Percentiles rank a stretch among this genome's conserved stretches.
Evolutionary conservation across 345 rosid genomes (phyloP).

Genomic region (Durio zibethinus): DNA sequence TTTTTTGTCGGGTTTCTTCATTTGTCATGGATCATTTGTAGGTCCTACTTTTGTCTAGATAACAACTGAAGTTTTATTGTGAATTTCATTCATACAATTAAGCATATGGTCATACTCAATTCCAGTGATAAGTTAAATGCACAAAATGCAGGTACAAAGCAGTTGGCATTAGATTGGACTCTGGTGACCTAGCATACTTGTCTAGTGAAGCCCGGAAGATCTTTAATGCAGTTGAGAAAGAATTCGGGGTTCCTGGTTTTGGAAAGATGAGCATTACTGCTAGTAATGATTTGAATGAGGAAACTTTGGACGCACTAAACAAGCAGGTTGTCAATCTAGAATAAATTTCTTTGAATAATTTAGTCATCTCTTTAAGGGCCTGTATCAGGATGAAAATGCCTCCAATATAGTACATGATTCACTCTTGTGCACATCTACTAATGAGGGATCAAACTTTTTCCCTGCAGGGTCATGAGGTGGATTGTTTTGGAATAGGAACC

Average conservation of each 20-base stretch:
- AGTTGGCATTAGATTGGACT: slow-evolving; percentile 85
- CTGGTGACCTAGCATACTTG: slow-evolving; percentile 92
- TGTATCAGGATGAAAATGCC: not conserved
- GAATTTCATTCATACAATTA: not conserved
- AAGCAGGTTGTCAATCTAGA: slow-evolving; percentile 60
- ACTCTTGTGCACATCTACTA: not conserved
- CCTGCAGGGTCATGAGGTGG: slow-evolving; percentile 84
- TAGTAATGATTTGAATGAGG: slow-evolving; percentile 95
- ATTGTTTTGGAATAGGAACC: slow-evolving; percentile 92
- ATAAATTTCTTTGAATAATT: not conserved
- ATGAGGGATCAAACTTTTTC: not conserved
- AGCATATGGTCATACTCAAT: not conserved
- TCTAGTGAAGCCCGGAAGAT: slow-evolving; percentile 74
- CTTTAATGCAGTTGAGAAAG: slow-evolving; percentile 64
- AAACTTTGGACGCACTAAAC: slow-evolving; percentile 90
- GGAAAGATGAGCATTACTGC: slow-evolving; percentile 79
- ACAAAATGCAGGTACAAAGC: slow-evolving; percentile 67
- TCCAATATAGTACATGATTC: not conserved
- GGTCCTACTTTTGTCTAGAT: not conserved
- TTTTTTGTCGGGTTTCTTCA: not conserved
- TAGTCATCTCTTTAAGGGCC: not conserved
- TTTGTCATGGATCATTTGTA: not conserved
- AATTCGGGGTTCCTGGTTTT: slow-evolving; percentile 59
- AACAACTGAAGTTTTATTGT: not conserved
- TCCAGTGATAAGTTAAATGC: slow-evolving; percentile 22